Percentiles rank a stretch among this genome's conserved stretches.
Conservation (phyloP, 805 yeast species). For the Myxozyma monticola region DNA sequence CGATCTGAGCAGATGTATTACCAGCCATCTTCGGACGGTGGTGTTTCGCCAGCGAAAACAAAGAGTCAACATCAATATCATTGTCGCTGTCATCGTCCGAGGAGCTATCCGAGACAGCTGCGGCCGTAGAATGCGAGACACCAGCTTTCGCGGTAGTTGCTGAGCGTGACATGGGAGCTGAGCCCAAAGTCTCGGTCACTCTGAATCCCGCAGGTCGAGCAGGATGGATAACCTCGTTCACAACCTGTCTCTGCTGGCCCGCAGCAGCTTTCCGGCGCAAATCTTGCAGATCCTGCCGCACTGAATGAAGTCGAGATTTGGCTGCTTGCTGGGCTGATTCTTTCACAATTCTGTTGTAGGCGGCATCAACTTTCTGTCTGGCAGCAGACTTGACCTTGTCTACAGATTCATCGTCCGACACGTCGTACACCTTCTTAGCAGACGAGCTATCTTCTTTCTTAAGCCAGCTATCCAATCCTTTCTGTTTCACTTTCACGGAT, state of each 20-base stretch:
- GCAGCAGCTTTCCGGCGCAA: slow-evolving; percentile 26
- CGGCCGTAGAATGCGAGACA: slow-evolving; percentile 17
- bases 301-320: slow-evolving; percentile 16
- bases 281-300: slow-evolving; percentile 29
- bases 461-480: slow-evolving; percentile 19
- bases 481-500: neutral
- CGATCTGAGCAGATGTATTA: slow-evolving; percentile 20
- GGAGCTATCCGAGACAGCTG: slow-evolving; percentile 36
- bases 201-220: slow-evolving; percentile 54
- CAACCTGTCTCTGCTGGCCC: slow-evolving; percentile 10
- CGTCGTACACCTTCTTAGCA: slow-evolving; percentile 1
- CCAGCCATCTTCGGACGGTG: slow-evolving; percentile 31
- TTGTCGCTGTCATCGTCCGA: slow-evolving; percentile 47
- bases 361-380: slow-evolving; percentile 1
- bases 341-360: slow-evolving; percentile 7
- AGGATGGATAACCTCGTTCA: slow-evolving; percentile 43
- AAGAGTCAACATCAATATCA: slow-evolving; percentile 32
- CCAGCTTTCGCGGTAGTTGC: slow-evolving; percentile 31
- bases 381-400: slow-evolving; percentile 2
- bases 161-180: slow-evolving; percentile 33
- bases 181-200: slow-evolving; percentile 31
- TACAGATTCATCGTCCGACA: slow-evolving; percentile 21
- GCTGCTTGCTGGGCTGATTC: slow-evolving; percentile 8
- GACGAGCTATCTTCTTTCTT: slow-evolving; percentile 1
- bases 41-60: slow-evolving; percentile 39